Conservation (phyloP, 495 filamentous ascomycete species). For the Aspergillus olivimuriae region DNA sequence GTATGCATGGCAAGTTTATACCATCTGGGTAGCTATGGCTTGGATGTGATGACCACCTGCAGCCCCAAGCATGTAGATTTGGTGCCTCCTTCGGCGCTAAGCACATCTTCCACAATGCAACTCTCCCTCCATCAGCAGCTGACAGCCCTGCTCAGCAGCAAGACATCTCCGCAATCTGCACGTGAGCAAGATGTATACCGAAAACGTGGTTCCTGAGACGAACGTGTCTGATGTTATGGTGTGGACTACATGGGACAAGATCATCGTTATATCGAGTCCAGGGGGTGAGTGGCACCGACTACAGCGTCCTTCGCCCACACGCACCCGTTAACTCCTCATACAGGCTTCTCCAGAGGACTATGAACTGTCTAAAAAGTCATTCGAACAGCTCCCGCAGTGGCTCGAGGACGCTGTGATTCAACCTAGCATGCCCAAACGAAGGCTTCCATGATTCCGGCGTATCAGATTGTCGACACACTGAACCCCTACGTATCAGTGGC, state of each 20-base stretch:
- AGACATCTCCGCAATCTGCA: slow-evolving; percentile 24
- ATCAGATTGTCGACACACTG: no score
- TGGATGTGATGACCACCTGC: slow-evolving; percentile 42
- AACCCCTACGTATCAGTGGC: no score
- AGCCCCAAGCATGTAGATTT: slow-evolving; percentile 45
- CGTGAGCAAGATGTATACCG: slow-evolving; percentile 23
- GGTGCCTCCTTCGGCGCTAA: slow-evolving; percentile 41
- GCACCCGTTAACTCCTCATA: background rate
- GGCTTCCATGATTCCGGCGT: slow-evolving; percentile 28
- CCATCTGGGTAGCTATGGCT: slow-evolving; percentile 14
- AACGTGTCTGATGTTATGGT: slow-evolving; percentile 27
- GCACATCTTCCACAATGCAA: slow-evolving; percentile 48
- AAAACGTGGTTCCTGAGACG: slow-evolving; percentile 12
- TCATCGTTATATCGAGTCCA: slow-evolving; percentile 18
- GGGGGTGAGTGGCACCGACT: slow-evolving; percentile 19
- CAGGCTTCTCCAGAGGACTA: slow-evolving; percentile 23
- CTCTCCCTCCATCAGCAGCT: slow-evolving; percentile 9
- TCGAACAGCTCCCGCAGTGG: slow-evolving; percentile 21
- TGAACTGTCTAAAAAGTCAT: slow-evolving; percentile 21
- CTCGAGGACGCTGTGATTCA: slow-evolving; percentile 17
- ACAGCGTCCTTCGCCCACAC: background rate
- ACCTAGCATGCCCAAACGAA: slow-evolving; percentile 10
- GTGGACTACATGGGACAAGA: slow-evolving; percentile 33
- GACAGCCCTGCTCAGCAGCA: slow-evolving; percentile 11
- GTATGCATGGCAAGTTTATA: no score